Conservation (phyloP, 2,329 filamentous ascomycete genomes). For the Clonostachys byssicola region DNA sequence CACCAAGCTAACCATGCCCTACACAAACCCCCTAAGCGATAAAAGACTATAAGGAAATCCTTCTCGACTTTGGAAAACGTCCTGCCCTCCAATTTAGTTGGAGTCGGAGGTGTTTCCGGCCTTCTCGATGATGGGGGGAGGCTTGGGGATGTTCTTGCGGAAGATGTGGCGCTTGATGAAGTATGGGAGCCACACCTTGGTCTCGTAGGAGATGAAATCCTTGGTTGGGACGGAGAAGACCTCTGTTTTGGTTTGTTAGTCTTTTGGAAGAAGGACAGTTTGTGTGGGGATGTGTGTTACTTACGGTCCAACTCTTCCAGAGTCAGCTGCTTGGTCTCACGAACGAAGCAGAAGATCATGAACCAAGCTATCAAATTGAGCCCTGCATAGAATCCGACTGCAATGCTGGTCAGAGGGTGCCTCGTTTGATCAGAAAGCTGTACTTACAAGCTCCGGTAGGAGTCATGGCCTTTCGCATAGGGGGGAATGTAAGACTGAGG, state of each 20-base stretch:
- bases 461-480: slow-evolving; percentile 28
- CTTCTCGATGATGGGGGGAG: slow-evolving; percentile 18
- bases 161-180: slow-evolving; percentile 30
- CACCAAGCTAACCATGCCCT: too few relatives aligned
- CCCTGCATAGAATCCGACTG: slow-evolving; percentile 45
- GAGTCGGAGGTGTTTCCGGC: background rate
- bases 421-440: background rate
- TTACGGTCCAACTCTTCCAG: slow-evolving; percentile 44
- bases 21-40: too few relatives aligned
- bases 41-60: too few relatives aligned
- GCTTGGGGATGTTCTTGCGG: slow-evolving; percentile 21
- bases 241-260: slow-evolving; percentile 6
- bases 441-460: slow-evolving; percentile 26
- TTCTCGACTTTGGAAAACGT: too few relatives aligned
- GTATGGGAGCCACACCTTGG: slow-evolving; percentile 25
- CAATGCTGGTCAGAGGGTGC: background rate
- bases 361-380: slow-evolving; percentile 49
- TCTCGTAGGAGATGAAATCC: slow-evolving; percentile 22
- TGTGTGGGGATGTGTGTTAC: too few relatives aligned
- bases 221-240: slow-evolving; percentile 23
- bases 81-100: too few relatives aligned
- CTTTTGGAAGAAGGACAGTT: too few relatives aligned
- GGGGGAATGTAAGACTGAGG: slow-evolving; percentile 46
- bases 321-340: slow-evolving; percentile 51
- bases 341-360: slow-evolving; percentile 49